These are phyloP conservation scores for Chrysanthemum seticuspe DNA, from an alignment of 129 eudicot genomes.

Conservation along the genomic window DNA sequence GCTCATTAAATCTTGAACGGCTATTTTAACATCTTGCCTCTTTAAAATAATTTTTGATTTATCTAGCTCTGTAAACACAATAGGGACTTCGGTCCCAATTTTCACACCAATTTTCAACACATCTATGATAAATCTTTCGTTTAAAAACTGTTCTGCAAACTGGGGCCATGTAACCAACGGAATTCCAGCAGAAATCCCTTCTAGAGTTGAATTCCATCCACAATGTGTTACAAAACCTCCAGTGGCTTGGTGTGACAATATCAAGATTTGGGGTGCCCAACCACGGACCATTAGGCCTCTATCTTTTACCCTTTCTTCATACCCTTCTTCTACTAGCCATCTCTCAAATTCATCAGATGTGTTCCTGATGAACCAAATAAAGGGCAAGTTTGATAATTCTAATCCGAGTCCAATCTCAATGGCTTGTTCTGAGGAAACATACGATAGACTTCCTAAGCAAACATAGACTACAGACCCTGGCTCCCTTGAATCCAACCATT, in stretches of 20 bases:
- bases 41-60: conserved; percentile 14
- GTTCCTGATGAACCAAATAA: conserved; percentile 35
- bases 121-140: conserved; percentile 36
- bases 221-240: too few relatives aligned
- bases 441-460: conserved; percentile 47
- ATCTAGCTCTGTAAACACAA: conserved; percentile 29
- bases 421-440: conserved; percentile 17
- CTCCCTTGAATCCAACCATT: conserved; percentile 42
- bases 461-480: conserved; percentile 36
- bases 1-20: conserved; percentile 29
- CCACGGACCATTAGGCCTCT: too few relatives aligned
- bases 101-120: conserved; percentile 37
- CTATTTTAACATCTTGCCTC: conserved; percentile 26
- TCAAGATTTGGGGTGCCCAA: too few relatives aligned
- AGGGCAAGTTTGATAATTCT: conserved; percentile 31
- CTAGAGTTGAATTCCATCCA: conserved; percentile 16
- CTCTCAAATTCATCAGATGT: conserved; percentile 27
- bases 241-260: too few relatives aligned
- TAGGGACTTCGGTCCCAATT: conserved; percentile 34
- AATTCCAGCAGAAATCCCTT: conserved; percentile 42
- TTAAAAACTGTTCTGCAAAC: conserved; percentile 43
- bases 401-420: conserved; percentile 48
- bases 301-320: conserved; percentile 40
- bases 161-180: conserved; percentile 67
- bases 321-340: conserved; percentile 37